A percentile compares a stretch with the other conserved stretches of the same genome.
These are phyloP conservation scores for Tulasnella calospora DNA, from an alignment of 768 basidiomycete species.

Conservation along the genomic window DNA sequence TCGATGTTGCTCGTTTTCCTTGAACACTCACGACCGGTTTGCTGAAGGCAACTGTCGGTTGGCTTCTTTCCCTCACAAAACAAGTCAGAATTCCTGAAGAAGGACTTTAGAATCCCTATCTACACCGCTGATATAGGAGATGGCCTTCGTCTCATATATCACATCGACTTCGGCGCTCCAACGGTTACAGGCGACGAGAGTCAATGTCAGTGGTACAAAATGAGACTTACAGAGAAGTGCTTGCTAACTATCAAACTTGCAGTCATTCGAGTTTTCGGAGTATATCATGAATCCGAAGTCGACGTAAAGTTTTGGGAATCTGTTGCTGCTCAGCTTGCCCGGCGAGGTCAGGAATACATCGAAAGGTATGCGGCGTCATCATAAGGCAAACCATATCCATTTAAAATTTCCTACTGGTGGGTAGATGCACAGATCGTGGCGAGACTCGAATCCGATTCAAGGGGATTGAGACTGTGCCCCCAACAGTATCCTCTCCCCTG, in stretches of 20 bases:
- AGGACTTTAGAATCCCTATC: conserved; percentile 49
- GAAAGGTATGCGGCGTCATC: conserved; percentile 40
- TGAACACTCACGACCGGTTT: neutral
- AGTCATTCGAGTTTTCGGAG: conserved; percentile 41
- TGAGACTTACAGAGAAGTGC: neutral
- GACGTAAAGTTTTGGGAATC: conserved; percentile 46
- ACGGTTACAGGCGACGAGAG: neutral
- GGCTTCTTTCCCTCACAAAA: conserved; percentile 67
- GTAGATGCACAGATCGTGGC: neutral
- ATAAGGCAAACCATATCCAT: neutral
- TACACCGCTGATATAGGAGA: conserved; percentile 65
- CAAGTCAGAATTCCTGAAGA: conserved; percentile 53
- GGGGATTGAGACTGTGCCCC: neutral
- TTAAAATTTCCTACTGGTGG: neutral
- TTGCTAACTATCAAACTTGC: neutral
- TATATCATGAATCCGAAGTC: conserved; percentile 49
- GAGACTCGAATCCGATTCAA: neutral
- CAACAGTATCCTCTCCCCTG: neutral
- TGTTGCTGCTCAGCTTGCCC: conserved; percentile 42
- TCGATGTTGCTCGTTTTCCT: neutral
- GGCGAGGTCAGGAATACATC: conserved; percentile 51
- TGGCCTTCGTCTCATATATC: conserved; percentile 45
- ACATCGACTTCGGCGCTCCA: conserved; percentile 22
- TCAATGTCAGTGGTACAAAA: neutral
- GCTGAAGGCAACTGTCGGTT: conserved; percentile 56